Conservation (phyloP, 352 stramenopile species). For the Globisporangium polare region DNA sequence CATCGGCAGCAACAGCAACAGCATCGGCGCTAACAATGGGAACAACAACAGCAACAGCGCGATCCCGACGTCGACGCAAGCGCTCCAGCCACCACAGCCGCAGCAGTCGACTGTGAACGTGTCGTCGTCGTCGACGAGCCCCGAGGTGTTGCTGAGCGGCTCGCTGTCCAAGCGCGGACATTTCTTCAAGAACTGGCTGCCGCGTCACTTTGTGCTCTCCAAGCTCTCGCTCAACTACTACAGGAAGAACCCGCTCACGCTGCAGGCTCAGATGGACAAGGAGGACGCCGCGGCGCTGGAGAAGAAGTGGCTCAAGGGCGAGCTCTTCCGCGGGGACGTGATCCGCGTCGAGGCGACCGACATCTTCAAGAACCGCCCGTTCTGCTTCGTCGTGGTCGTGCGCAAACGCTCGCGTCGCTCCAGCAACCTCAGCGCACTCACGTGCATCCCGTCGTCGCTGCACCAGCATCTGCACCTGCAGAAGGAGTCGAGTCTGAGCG, state of each 20-base stretch:
- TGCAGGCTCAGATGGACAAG: conserved; percentile 15
- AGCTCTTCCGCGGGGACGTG: conserved; percentile 54
- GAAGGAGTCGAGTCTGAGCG: conserved; percentile 55
- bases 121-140: neutral
- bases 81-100: neutral
- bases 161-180: conserved; percentile 63
- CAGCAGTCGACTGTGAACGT: neutral
- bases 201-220: conserved; percentile 66
- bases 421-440: conserved; percentile 21
- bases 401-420: conserved; percentile 49
- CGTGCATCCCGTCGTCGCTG: conserved; percentile 27
- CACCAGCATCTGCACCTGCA: conserved; percentile 20
- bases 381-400: conserved; percentile 57
- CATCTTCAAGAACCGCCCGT: conserved; percentile 55
- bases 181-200: conserved; percentile 75
- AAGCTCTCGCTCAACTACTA: conserved; percentile 61
- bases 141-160: conserved; percentile 55
- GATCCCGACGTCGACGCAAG: neutral
- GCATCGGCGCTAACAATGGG: neutral
- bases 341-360: conserved; percentile 58
- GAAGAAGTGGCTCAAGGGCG: conserved; percentile 62
- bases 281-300: conserved; percentile 46
- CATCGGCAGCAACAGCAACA: neutral
- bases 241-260: conserved; percentile 54
- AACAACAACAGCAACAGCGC: neutral